Base-by-base conservation (phyloP, 2,329 filamentous ascomycete species). In the Diaporthe caulivora region DNA sequence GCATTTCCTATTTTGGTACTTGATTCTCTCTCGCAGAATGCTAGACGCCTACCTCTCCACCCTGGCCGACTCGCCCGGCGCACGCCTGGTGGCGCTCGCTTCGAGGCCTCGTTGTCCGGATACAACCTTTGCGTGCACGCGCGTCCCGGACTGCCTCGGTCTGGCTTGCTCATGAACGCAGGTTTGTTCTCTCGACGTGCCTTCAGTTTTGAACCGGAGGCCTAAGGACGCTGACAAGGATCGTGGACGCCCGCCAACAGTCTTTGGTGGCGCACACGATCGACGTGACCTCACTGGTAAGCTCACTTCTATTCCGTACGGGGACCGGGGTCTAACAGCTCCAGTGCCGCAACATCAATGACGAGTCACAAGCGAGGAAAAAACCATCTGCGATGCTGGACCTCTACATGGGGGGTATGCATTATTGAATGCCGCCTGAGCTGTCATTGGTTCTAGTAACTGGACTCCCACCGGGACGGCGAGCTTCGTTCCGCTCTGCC, bases 371-470 rank as follows among this genome's bases (percentile, higher is more conserved):
- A 26, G 54, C 31, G 26, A 44, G 15, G 15, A 21, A 13, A 37
- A 13, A 37, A 4, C 24, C 44, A 18, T 37, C 15, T 67, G n/a
- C 44, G 62, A 7, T 18, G 9, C 18, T 53, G n/a, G 54, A n/a
- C 29, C 29, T 49, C 29, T 10, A 13, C 11, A 11, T 2, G 18
- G 21, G 26, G 68, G 11, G 44, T 54, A 31, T 29, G 34, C 37
- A 53, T 26, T 58, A 29, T 18, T 55, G 49, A 51, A 34, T 47
- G 47, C 37, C 44, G 29, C 31, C 54, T 72, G 34, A 69, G 58
- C 65, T 72, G 31, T 40, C 34, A 47, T 68, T 67, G 62, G 47
- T 67, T 67, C 47, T 67, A 67, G 31, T 55, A 72, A 68, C 47
- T 68, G 60, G 34, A 54, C 37, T 69, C n/a, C 62, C 47, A 34